Percentiles rank a stretch among this genome's conserved stretches.
Evolutionary conservation across 2,329 filamentous ascomycete species (phyloP).

Genomic region (Sclerotinia subarctica): DNA sequence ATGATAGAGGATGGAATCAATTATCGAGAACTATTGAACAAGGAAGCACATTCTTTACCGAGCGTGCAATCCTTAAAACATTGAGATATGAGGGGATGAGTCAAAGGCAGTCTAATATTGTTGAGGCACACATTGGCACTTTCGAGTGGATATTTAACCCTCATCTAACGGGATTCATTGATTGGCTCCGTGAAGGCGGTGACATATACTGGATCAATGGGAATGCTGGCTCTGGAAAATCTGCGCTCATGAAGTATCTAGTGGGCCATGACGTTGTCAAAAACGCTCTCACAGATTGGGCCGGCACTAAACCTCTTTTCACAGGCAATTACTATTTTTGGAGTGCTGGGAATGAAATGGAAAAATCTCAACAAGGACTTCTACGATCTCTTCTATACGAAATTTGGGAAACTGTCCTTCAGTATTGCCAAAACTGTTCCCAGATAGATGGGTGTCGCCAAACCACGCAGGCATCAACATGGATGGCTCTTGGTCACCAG

Average conservation of each 20-base stretch:
- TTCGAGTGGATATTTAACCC: not conserved
- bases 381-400: constrained; percentile 22
- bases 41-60: not conserved
- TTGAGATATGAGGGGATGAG: not conserved
- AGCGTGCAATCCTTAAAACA: not conserved
- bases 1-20: not conserved
- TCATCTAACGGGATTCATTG: not conserved
- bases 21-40: not conserved
- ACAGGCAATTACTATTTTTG: constrained; percentile 47
- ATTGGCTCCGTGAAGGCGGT: constrained; percentile 20
- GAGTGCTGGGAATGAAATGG: constrained; percentile 40
- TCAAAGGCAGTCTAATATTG: not conserved
- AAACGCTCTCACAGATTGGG: constrained; percentile 34
- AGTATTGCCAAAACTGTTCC: constrained; percentile 13
- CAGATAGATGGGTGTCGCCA: not conserved
- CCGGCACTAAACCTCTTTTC: constrained; percentile 23
- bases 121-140: not conserved
- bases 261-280: not conserved
- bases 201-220: constrained; percentile 29
- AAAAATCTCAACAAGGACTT: constrained; percentile 24
- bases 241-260: constrained; percentile 30
- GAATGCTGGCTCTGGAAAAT: constrained; percentile 26
- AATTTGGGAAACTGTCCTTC: not conserved
- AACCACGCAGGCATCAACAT: not conserved
- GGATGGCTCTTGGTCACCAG: not conserved